Percentiles rank a stretch among this genome's conserved stretches.
phyloP scores from a whole-genome alignment of 768 basidiomycete genomes.

The Sporobolomyces pararoseus region DNA sequence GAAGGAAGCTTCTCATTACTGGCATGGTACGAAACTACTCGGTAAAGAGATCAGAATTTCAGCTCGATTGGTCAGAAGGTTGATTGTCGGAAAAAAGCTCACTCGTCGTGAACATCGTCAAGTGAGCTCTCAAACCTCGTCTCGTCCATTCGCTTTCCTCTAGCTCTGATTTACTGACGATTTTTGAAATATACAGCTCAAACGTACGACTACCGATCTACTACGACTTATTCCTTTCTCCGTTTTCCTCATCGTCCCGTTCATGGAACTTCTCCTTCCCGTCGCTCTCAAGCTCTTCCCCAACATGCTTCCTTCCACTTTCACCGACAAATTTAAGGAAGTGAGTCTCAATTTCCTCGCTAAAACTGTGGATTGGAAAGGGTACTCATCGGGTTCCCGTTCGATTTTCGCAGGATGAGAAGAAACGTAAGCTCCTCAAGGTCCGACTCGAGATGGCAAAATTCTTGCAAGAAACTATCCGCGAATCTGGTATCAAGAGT shows the following conservation, averaged over 20 bases:
- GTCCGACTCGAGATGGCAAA: slow-evolving; percentile 98
- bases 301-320: slow-evolving; percentile 96
- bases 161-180: not conserved
- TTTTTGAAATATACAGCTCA: slow-evolving; percentile 63
- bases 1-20: slow-evolving; percentile 93
- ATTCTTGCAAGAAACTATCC: slow-evolving; percentile 93
- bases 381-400: not conserved
- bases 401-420: slow-evolving; percentile 74
- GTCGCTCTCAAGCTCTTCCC: slow-evolving; percentile 96
- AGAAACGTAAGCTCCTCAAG: slow-evolving; percentile 88
- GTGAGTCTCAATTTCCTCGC: slow-evolving; percentile 52
- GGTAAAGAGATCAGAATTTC: slow-evolving; percentile 92
- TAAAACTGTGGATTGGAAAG: too few species aligned
- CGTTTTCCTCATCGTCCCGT: slow-evolving; percentile 90
- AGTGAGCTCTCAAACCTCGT: slow-evolving; percentile 52
- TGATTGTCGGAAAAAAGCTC: slow-evolving; percentile 81
- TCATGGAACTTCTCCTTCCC: slow-evolving; percentile 95
- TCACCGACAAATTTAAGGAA: slow-evolving; percentile 93
- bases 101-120: slow-evolving; percentile 91
- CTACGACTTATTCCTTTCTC: slow-evolving; percentile 90
- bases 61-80: slow-evolving; percentile 78
- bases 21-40: slow-evolving; percentile 90
- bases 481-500: slow-evolving; percentile 87
- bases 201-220: slow-evolving; percentile 87
- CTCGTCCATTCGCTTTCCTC: not conserved